Conservation (phyloP, 805 yeast genomes). For the Myxozyma neotropica region DNA sequence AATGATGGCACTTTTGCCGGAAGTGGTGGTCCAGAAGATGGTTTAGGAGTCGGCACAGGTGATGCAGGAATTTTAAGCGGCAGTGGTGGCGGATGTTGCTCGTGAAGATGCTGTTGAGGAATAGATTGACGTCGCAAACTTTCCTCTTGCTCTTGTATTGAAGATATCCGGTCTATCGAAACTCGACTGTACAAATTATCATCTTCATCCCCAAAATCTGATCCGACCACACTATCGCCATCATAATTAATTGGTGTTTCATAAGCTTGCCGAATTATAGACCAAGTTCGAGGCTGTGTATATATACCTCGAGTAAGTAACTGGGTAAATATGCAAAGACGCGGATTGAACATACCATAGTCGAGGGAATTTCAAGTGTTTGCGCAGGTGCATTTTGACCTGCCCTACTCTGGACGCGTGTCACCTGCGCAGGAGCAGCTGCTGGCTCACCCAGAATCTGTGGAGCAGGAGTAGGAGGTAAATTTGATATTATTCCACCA, state of each 20-base stretch:
- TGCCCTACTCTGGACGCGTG: not conserved
- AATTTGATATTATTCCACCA: slow-evolving; percentile 7
- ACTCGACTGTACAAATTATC: too few relatives aligned
- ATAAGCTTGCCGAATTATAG: not conserved
- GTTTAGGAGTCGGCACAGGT: too few relatives aligned
- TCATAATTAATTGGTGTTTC: not conserved
- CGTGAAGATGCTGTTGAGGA: not conserved
- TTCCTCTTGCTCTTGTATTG: not conserved
- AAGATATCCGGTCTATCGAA: not conserved
- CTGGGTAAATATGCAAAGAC: not conserved
- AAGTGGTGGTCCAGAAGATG: not conserved
- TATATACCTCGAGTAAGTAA: too few relatives aligned
- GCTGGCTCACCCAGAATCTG: not conserved
- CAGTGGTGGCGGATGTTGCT: not conserved
- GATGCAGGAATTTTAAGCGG: not conserved
- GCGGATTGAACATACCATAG: too few relatives aligned
- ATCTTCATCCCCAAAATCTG: not conserved
- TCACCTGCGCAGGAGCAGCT: not conserved
- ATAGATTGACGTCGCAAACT: not conserved
- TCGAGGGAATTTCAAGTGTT: too few relatives aligned
- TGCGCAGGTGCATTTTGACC: not conserved
- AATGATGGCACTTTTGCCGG: not conserved
- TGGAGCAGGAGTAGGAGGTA: not conserved
- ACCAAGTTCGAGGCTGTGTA: not conserved
- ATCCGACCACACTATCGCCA: slow-evolving; percentile 2